Evolutionary conservation across 345 rosid genomes (phyloP).

Genomic region (Populus euphratica): DNA sequence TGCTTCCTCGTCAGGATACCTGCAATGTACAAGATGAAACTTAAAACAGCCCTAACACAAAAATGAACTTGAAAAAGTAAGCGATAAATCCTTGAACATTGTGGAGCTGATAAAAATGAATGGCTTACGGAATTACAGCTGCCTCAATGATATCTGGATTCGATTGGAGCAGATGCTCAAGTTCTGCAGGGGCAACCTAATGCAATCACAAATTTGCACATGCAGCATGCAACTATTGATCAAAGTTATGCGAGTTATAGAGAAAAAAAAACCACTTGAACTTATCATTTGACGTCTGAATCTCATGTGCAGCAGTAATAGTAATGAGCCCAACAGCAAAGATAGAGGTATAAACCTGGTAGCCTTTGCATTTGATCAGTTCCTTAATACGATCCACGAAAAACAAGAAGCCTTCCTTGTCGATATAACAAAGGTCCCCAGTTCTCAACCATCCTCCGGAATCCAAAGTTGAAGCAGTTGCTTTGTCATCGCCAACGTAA

Average conservation of each 20-base stretch:
- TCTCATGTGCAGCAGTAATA: no score
- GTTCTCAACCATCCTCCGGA: slow-evolving; percentile 63
- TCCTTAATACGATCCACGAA: slow-evolving; percentile 58
- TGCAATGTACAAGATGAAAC: slow-evolving; percentile 12
- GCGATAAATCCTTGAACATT: not conserved
- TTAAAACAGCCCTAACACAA: not conserved
- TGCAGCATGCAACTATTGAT: no score
- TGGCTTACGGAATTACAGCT: slow-evolving; percentile 53
- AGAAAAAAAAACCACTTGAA: no score
- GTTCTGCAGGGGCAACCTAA: slow-evolving; percentile 61
- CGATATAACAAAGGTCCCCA: slow-evolving; percentile 61
- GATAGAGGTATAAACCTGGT: slow-evolving; percentile 37
- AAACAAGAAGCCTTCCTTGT: slow-evolving; percentile 53
- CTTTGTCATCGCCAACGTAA: slow-evolving; percentile 50
- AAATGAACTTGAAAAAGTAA: not conserved
- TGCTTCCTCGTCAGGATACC: slow-evolving; percentile 52
- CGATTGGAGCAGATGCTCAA: slow-evolving; percentile 51
- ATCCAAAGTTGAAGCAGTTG: slow-evolving; percentile 43
- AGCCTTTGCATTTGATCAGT: slow-evolving; percentile 61
- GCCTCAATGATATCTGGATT: slow-evolving; percentile 50
- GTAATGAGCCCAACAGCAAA: not conserved
- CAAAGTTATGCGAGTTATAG: no score
- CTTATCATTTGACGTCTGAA: no score
- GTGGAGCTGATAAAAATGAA: not conserved
- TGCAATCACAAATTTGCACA: not conserved